Evolutionary conservation across 768 basidiomycete genomes (phyloP), one percentile per base, ranked within the genome.

Genomic region (Lentinula detonsa): DNA sequence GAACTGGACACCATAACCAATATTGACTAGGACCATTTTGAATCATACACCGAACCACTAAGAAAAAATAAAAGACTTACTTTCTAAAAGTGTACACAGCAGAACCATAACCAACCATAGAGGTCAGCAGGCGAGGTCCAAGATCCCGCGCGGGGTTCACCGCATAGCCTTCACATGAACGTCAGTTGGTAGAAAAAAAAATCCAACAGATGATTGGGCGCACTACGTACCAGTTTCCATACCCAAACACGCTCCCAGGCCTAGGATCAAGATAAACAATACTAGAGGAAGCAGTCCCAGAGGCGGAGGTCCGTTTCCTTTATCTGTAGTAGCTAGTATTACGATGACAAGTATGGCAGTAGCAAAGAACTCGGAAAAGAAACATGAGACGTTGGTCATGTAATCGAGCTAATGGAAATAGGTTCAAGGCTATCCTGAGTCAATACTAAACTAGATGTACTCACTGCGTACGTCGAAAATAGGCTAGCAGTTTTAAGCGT

Each of bases 1-100:
- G 69, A 21, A 88, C 66, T 15, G 85, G 83, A 65, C 82, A 84
- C 88, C 87, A 90, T 43, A 91, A 61, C 89, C 87, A 90, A 67
- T 88, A 90, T 67, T 90, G 87, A 64, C 78, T 81, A 70, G 56
- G 66, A 72, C 48, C 68, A 61, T 62, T 70, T 68, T 21, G 6
- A 69, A 66, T 67, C 21, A 10, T 5, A 45, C 43, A 59, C 33
- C n/a, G 54, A 42, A 60, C 11, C 57, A 16, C 35, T 48, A 31
- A 43, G 13, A 50, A 9, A 4, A 59, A 16, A 42, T 6, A 13
- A 18, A 42, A 46, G 34, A 71, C 81, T 50, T 70, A 82, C 77
- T 73, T 75, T 64, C 77, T 68, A 63, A 74, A 79, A 10, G 71
- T 74, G 61, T 71, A 79, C 8, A 79, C 75, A 56, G 71, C 68